These are phyloP conservation scores for Boletus smithii DNA, from an alignment of 1,284 basidiomycete species.

Conservation along the genomic window DNA sequence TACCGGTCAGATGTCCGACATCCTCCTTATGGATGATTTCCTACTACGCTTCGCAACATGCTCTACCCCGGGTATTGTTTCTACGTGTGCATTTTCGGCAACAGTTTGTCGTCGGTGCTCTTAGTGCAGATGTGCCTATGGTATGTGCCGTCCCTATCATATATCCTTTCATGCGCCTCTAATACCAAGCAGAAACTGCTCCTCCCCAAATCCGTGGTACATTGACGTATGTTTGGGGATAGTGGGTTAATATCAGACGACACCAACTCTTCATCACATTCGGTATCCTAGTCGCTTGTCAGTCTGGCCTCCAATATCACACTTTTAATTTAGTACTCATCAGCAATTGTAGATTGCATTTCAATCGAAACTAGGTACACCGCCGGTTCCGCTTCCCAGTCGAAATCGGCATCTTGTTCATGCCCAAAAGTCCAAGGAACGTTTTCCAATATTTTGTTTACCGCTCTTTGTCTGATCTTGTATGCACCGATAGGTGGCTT, in stretches of 20 bases:
- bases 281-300: slow-evolving; percentile 74
- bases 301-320: slow-evolving; percentile 16
- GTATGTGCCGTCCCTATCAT: slow-evolving; percentile 23
- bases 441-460: background rate
- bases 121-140: slow-evolving; percentile 76
- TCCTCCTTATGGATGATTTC: slow-evolving; percentile 75
- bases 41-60: slow-evolving; percentile 59
- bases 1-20: slow-evolving; percentile 77
- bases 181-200: slow-evolving; percentile 75
- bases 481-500: slow-evolving; percentile 49
- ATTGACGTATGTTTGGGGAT: slow-evolving; percentile 43
- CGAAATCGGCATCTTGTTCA: slow-evolving; percentile 67
- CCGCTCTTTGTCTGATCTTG: background rate
- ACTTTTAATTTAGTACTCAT: background rate
- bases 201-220: slow-evolving; percentile 77
- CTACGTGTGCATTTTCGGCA: slow-evolving; percentile 50
- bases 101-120: slow-evolving; percentile 70
- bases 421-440: slow-evolving; percentile 70
- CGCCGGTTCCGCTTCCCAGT: slow-evolving; percentile 53
- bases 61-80: slow-evolving; percentile 36
- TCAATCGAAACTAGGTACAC: slow-evolving; percentile 55
- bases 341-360: slow-evolving; percentile 46
- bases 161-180: background rate
- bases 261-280: slow-evolving; percentile 74
- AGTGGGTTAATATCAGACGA: background rate